Conservation (phyloP, 2,329 filamentous ascomycete genomes). For the Elsinoe batatas region DNA sequence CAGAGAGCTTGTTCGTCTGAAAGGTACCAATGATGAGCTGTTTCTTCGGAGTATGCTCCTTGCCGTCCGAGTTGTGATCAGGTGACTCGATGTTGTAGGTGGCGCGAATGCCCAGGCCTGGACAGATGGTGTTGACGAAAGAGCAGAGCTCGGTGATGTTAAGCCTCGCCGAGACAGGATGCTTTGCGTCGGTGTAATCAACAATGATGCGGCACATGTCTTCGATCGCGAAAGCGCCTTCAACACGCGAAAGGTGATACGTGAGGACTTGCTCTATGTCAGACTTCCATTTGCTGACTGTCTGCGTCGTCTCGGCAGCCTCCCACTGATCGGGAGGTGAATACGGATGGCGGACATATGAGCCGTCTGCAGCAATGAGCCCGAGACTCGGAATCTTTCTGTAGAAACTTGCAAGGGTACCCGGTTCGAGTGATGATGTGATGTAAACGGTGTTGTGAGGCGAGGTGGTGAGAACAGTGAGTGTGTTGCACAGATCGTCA, state of each 20-base stretch:
- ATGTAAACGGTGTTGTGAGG: constrained; percentile 80
- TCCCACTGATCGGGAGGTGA: constrained; percentile 54
- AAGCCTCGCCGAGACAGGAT: constrained; percentile 62
- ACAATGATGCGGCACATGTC: constrained; percentile 87
- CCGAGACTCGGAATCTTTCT: constrained; percentile 73
- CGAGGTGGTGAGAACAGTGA: constrained; percentile 73
- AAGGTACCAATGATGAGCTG: constrained; percentile 76
- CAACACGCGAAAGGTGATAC: constrained; percentile 84
- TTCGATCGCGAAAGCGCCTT: constrained; percentile 79
- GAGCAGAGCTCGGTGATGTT: constrained; percentile 84
- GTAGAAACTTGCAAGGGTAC: constrained; percentile 82
- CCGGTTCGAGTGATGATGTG: constrained; percentile 80
- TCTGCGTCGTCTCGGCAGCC: constrained; percentile 61
- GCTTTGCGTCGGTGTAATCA: constrained; percentile 75
- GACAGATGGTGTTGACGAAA: constrained; percentile 90
- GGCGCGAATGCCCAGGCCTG: constrained; percentile 72
- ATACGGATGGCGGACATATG: constrained; percentile 68
- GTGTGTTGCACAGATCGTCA: constrained; percentile 42
- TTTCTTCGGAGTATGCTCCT: constrained; percentile 41
- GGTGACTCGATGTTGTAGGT: constrained; percentile 46
- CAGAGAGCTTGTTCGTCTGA: constrained; percentile 80
- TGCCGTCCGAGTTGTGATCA: neutral
- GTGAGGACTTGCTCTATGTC: constrained; percentile 72
- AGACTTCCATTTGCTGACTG: constrained; percentile 69
- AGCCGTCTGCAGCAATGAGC: constrained; percentile 89